Evolutionary conservation across 805 yeast species (phyloP).

Genomic region (Yarrowia divulgata): DNA sequence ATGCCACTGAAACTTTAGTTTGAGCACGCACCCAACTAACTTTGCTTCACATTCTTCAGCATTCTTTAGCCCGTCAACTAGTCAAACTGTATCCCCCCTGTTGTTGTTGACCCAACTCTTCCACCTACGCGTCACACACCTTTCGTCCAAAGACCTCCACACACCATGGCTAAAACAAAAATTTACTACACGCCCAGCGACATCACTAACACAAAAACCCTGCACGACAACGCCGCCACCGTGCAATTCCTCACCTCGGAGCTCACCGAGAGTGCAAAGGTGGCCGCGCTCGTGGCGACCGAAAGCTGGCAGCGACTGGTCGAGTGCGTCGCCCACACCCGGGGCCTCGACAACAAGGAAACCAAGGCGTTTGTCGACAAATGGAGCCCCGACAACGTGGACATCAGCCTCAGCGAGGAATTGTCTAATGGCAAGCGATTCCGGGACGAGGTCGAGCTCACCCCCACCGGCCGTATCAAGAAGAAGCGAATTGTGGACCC

Average conservation of each 20-base stretch:
- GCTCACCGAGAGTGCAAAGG: slow-evolving; percentile 35
- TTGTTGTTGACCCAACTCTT: slow-evolving; percentile 30
- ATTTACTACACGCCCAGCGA: slow-evolving; percentile 37
- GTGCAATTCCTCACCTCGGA: slow-evolving; percentile 32
- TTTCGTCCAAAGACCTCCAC: background rate
- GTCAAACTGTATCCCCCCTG: slow-evolving; percentile 36
- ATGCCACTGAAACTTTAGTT: slow-evolving; percentile 24
- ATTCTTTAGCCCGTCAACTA: slow-evolving; percentile 35
- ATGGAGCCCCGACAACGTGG: slow-evolving; percentile 36
- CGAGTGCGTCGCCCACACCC: slow-evolving; percentile 30
- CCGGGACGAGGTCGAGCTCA: slow-evolving; percentile 43
- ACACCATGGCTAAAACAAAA: slow-evolving; percentile 27
- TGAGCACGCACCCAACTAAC: slow-evolving; percentile 21
- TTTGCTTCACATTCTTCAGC: slow-evolving; percentile 35
- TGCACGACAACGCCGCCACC: slow-evolving; percentile 37
- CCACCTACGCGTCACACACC: slow-evolving; percentile 25
- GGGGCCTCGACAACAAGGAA: slow-evolving; percentile 23
- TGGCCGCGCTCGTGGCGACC: slow-evolving; percentile 31
- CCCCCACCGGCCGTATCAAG: slow-evolving; percentile 53
- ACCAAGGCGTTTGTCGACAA: slow-evolving; percentile 30
- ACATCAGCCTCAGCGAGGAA: slow-evolving; percentile 37
- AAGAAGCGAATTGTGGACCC: slow-evolving; percentile 74
- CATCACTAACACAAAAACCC: slow-evolving; percentile 32
- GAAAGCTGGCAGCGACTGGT: slow-evolving; percentile 36
- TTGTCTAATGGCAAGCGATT: slow-evolving; percentile 43